Percentiles rank a stretch among this genome's conserved stretches.
Conservation (phyloP, 352 stramenopile genomes). For the Pythium volutum region DNA sequence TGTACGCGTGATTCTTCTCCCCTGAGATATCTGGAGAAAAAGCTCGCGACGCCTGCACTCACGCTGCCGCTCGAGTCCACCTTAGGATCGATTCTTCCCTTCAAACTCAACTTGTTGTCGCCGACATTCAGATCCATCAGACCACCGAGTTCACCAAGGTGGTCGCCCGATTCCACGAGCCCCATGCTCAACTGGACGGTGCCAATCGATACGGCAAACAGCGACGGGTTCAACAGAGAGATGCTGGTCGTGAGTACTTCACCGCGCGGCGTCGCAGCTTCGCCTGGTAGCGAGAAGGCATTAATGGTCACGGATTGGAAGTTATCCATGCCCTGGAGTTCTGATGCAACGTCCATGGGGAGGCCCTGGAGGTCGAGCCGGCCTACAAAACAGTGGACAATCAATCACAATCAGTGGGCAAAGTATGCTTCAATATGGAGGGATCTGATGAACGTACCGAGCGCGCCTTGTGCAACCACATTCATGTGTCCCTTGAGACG, state of each 20-base stretch:
- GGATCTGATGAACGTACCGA: constrained; percentile 36
- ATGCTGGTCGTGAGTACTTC: constrained; percentile 62
- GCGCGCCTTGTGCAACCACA: constrained; percentile 56
- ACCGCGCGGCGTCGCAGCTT: constrained; percentile 29
- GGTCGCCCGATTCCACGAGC: constrained; percentile 27
- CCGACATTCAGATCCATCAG: constrained; percentile 54
- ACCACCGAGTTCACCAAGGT: constrained; percentile 42
- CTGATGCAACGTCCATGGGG: constrained; percentile 41
- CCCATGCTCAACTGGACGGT: constrained; percentile 42
- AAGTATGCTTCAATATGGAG: background rate
- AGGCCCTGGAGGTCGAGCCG: constrained; percentile 44
- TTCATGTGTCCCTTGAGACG: constrained; percentile 51
- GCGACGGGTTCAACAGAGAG: constrained; percentile 64
- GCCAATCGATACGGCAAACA: constrained; percentile 68
- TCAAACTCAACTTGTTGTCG: constrained; percentile 46
- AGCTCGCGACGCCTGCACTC: constrained; percentile 43
- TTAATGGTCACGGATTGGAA: constrained; percentile 60
- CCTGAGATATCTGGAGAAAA: constrained; percentile 71
- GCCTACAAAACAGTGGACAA: constrained; percentile 30
- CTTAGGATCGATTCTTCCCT: constrained; percentile 44
- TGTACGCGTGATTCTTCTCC: constrained; percentile 50
- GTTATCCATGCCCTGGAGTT: constrained; percentile 59
- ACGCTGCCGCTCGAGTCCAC: constrained; percentile 40
- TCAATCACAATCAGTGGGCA: background rate
- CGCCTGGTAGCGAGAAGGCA: constrained; percentile 55